Conservation (phyloP, 352 stramenopile species). For the Globisporangium camurandrum region DNA sequence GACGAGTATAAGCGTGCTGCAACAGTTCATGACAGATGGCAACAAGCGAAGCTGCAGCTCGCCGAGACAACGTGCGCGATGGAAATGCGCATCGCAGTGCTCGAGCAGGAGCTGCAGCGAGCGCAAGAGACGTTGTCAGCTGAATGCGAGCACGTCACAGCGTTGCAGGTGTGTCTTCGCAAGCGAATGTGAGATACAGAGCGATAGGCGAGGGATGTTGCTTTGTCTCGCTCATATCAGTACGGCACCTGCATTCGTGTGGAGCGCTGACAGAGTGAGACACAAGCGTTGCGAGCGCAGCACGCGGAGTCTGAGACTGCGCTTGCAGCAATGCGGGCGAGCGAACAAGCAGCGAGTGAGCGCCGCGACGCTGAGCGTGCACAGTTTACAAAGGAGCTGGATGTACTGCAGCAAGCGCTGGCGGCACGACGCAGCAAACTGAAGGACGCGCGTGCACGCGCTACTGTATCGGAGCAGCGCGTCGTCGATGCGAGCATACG, state of each 20-base stretch:
- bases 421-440: conserved; percentile 9
- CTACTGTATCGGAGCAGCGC: background rate
- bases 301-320: conserved; percentile 18
- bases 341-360: conserved; percentile 16
- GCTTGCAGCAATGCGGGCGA: conserved; percentile 15
- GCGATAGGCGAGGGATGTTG: too few relatives aligned
- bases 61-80: conserved; percentile 22
- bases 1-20: conserved; percentile 12
- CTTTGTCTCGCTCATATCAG: too few relatives aligned
- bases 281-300: conserved; percentile 12
- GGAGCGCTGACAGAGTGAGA: conserved; percentile 10
- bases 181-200: background rate
- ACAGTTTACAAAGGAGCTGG: conserved; percentile 21
- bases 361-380: conserved; percentile 20
- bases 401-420: conserved; percentile 9
- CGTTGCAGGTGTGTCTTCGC: conserved; percentile 15
- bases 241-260: too few relatives aligned
- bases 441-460: conserved; percentile 2
- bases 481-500: conserved; percentile 2
- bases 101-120: conserved; percentile 26
- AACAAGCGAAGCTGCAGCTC: conserved; percentile 17
- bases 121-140: conserved; percentile 4
- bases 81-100: conserved; percentile 9
- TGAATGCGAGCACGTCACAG: conserved; percentile 8
- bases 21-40: conserved; percentile 15